Conservation (phyloP, 129 eudicot genomes). For the Dittrichia graveolens region DNA sequence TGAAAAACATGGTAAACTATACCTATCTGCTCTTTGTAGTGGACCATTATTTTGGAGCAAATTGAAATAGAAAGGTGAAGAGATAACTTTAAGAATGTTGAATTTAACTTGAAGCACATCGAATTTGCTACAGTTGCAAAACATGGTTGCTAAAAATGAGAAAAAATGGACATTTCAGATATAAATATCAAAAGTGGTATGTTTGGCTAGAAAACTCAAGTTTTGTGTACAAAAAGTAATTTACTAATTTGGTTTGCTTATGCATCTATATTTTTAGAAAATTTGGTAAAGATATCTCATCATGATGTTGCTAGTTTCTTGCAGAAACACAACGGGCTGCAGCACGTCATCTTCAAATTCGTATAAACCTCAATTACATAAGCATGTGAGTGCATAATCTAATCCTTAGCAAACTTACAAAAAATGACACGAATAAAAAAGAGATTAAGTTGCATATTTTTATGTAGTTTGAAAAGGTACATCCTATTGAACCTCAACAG, state of each 20-base stretch:
- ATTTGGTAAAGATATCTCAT: constrained; percentile 3
- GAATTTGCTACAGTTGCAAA: background rate
- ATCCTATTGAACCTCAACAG: constrained; percentile 45
- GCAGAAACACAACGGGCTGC: constrained; percentile 43
- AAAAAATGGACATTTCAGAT: background rate
- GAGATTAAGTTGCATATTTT: background rate
- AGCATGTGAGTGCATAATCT: constrained; percentile 42
- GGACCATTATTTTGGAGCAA: no score
- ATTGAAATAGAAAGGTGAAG: no score
- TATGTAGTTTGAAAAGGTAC: constrained; percentile 53
- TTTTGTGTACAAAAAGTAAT: background rate
- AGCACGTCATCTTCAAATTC: constrained; percentile 37
- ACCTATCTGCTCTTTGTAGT: background rate
- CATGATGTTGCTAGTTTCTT: constrained; percentile 17
- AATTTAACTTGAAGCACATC: background rate
- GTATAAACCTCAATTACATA: constrained; percentile 27
- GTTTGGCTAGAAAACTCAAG: constrained; percentile 15
- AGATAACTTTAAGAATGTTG: constrained; percentile 8
- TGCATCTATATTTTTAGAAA: background rate
- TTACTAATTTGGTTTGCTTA: background rate
- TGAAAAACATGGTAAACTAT: no score
- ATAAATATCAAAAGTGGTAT: background rate
- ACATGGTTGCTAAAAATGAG: constrained; percentile 2
- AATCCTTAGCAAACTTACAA: background rate
- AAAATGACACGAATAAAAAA: background rate